phyloP scores from a whole-genome alignment of 345 rosid genomes.

The Brassica rapa region DNA sequence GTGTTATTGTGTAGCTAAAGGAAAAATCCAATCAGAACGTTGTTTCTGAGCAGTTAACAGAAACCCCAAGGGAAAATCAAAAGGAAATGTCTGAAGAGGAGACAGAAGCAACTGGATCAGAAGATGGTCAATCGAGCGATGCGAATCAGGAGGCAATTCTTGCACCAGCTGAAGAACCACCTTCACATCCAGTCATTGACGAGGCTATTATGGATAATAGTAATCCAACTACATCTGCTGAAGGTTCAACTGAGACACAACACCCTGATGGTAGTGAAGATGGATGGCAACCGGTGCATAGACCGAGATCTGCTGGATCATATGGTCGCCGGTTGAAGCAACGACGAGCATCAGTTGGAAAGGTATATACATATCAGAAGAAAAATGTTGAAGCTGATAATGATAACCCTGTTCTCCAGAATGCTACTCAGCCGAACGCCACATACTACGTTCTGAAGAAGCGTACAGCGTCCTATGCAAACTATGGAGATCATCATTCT shows the following conservation, averaged over 20 bases:
- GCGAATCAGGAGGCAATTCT: slow-evolving; percentile 46
- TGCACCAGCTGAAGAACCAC: slow-evolving; percentile 41
- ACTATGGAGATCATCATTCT: slow-evolving; percentile 57
- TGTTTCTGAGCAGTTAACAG: slow-evolving; percentile 47
- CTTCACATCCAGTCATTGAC: slow-evolving; percentile 50
- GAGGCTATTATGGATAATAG: slow-evolving; percentile 43
- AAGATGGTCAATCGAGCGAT: slow-evolving; percentile 39
- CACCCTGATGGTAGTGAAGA: slow-evolving; percentile 55
- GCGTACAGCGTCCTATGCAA: slow-evolving; percentile 64
- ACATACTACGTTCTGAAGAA: slow-evolving; percentile 69
- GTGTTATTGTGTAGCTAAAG: slow-evolving; percentile 55
- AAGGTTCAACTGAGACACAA: slow-evolving; percentile 49
- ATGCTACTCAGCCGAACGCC: slow-evolving; percentile 57
- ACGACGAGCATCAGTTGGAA: slow-evolving; percentile 77
- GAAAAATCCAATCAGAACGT: slow-evolving; percentile 51
- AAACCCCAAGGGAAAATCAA: slow-evolving; percentile 45
- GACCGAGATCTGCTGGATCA: slow-evolving; percentile 80
- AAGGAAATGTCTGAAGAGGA: slow-evolving; percentile 65
- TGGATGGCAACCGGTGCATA: slow-evolving; percentile 97
- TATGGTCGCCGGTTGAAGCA: slow-evolving; percentile 78
- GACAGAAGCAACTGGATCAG: slow-evolving; percentile 41
- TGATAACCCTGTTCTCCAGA: slow-evolving; percentile 55
- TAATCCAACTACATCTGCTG: slow-evolving; percentile 41
- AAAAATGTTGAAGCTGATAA: slow-evolving; percentile 59
- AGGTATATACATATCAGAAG: slow-evolving; percentile 70